Base-by-base conservation (phyloP, 148 eudicot genomes). In the Nepenthes mirabilis region DNA sequence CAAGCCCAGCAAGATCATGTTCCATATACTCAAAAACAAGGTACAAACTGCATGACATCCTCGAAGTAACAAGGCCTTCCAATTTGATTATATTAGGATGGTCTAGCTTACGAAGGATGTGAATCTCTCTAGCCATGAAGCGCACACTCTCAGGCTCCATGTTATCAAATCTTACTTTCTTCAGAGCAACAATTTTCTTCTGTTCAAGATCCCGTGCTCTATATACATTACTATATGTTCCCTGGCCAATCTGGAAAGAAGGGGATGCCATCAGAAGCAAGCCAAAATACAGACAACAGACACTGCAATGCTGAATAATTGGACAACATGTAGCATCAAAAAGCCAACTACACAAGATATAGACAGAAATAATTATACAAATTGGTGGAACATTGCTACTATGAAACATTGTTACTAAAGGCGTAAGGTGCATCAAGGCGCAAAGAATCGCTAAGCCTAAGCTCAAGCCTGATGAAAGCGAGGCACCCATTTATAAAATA, bases 11-110 rank as follows among this genome's bases (percentile, higher is more conserved):
- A 61, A 88, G 76, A 68, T 88, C 91, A 68, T 88, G 91, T 65
- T 88, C 91, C 91, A 88, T 88, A 66, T 88, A 88, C 74, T 88
- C 95, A 60, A 88, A 80, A 64, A 82, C 88, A 72, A 88, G 95
- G 75, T 84, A 88, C 65, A 88, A 66, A 75, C 91, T 88, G 75
- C 88, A 80, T 47, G 95, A 88, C 86, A 78, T 84, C 73, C 91
- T 75, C 56, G 88, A 84, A 1, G 91, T 85, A 63, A 84, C 91
- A 43, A 88, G 74, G 68, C 91, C 95, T 78, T 88, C 95, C 71
- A 88, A 43, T 56, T 88, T 88, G 54, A 88, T 72, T 55, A 88
- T 73, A 70, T 88, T 88, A 58, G 91, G 95, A 78, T 88, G 95
- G 64, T 88, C 82, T 67, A 88, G 78, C 61, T 78, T 75, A 14